Evolutionary conservation across 306 rosid species (phyloP).

Genomic region (Acacia confusa): DNA sequence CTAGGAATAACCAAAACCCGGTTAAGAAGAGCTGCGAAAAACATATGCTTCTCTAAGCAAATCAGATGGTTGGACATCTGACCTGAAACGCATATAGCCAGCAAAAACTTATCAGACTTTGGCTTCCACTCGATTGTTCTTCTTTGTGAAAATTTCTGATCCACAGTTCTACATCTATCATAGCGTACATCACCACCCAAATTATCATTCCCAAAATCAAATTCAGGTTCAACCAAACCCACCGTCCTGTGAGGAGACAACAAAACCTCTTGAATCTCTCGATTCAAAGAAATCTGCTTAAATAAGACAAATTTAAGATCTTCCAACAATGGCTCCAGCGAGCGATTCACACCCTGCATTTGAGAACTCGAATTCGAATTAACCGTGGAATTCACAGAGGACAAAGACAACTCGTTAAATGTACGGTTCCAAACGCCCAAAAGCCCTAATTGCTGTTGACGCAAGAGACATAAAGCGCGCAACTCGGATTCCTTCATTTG

Average conservation of each 20-base stretch:
- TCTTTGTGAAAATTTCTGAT: constrained; percentile 49
- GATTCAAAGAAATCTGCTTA: constrained; percentile 66
- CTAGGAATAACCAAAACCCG: constrained; percentile 78
- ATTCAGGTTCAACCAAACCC: constrained; percentile 28
- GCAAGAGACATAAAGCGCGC: constrained; percentile 64
- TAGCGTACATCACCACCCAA: constrained; percentile 32
- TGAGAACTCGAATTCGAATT: constrained; percentile 27
- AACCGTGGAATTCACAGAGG: constrained; percentile 18
- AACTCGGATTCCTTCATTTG: constrained; percentile 63
- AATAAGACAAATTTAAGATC: constrained; percentile 51
- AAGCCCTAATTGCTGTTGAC: constrained; percentile 63
- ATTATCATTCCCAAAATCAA: constrained; percentile 36
- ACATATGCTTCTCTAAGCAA: constrained; percentile 91
- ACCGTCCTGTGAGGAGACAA: constrained; percentile 49
- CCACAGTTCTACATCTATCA: constrained; percentile 54
- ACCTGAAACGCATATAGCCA: constrained; percentile 75
- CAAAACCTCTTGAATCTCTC: constrained; percentile 66
- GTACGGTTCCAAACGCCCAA: constrained; percentile 59
- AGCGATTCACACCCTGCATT: neutral
- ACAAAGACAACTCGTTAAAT: constrained; percentile 23
- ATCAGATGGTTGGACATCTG: constrained; percentile 88
- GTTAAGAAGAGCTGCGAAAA: constrained; percentile 68
- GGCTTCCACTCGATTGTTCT: constrained; percentile 81
- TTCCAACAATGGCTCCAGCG: neutral
- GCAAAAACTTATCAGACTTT: constrained; percentile 49